phyloP scores from a whole-genome alignment of 2,329 filamentous ascomycete genomes.

The Penicillium sp. region DNA sequence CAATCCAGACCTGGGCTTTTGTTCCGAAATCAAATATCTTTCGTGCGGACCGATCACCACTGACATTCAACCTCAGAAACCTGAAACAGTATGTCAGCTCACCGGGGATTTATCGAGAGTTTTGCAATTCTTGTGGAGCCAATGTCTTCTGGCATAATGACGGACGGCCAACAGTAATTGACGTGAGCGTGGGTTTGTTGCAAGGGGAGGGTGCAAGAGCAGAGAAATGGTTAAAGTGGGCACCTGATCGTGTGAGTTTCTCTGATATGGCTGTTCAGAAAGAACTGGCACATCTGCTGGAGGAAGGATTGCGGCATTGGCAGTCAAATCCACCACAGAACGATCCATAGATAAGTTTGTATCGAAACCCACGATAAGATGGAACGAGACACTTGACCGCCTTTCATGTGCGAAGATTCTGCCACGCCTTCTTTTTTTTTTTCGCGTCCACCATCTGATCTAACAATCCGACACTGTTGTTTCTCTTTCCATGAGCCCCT shows the following conservation, averaged over 20 bases:
- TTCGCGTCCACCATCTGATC: neutral
- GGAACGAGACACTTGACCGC: no score
- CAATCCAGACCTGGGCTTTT: constrained; percentile 66
- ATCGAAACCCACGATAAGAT: no score
- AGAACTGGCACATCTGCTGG: constrained; percentile 29
- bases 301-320: constrained; percentile 21
- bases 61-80: constrained; percentile 43
- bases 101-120: constrained; percentile 55
- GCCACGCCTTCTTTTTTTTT: constrained; percentile 12
- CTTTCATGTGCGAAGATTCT: constrained; percentile 4
- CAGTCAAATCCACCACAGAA: neutral
- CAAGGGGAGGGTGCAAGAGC: constrained; percentile 53
- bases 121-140: constrained; percentile 62
- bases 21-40: constrained; percentile 59
- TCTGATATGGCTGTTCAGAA: constrained; percentile 51
- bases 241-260: constrained; percentile 57
- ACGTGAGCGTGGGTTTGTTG: constrained; percentile 62
- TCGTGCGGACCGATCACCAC: constrained; percentile 37
- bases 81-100: constrained; percentile 56
- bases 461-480: no score
- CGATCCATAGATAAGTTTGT: no score
- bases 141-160: constrained; percentile 62
- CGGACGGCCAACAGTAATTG: constrained; percentile 55
- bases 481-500: no score
- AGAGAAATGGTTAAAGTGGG: constrained; percentile 63